Conservation (phyloP, 257 asterid genomes). For the Cynanchum wilfordii region DNA sequence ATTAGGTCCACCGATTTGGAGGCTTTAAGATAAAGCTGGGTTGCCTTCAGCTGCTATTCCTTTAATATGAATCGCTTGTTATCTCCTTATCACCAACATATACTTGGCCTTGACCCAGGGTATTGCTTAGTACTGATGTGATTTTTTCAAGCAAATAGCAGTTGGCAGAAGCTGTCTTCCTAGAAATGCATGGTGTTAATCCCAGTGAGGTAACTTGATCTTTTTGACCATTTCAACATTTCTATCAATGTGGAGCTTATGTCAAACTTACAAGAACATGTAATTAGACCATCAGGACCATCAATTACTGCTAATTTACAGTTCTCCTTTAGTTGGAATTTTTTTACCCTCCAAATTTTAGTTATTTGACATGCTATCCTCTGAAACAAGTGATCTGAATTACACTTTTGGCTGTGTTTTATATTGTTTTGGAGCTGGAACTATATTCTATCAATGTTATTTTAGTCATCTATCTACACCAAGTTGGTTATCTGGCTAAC, state of each 20-base stretch:
- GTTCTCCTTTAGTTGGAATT: not conserved
- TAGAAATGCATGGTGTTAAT: not conserved
- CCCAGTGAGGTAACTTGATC: not conserved
- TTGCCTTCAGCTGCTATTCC: not conserved
- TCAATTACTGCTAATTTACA: not conserved
- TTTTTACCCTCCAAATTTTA: not conserved
- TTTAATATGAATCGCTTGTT: not conserved
- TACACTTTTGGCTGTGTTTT: not conserved
- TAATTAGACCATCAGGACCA: not conserved
- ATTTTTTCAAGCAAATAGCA: not conserved
- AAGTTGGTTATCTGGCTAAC: not conserved
- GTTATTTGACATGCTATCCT: not conserved
- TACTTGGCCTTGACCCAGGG: not conserved
- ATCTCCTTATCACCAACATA: not conserved
- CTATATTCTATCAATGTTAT: not conserved
- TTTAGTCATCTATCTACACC: not conserved
- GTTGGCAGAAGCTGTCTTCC: not conserved
- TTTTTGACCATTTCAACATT: not conserved
- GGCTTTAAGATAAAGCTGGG: not conserved
- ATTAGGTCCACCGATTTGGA: not conserved
- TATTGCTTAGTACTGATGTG: not conserved
- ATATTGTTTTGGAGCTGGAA: not conserved
- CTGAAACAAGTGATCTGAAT: not conserved
- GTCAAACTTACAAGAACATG: not conserved
- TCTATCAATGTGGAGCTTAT: not conserved